phyloP scores from a whole-genome alignment of 2,329 filamentous ascomycete species.

The Leptographium wingfieldii region DNA sequence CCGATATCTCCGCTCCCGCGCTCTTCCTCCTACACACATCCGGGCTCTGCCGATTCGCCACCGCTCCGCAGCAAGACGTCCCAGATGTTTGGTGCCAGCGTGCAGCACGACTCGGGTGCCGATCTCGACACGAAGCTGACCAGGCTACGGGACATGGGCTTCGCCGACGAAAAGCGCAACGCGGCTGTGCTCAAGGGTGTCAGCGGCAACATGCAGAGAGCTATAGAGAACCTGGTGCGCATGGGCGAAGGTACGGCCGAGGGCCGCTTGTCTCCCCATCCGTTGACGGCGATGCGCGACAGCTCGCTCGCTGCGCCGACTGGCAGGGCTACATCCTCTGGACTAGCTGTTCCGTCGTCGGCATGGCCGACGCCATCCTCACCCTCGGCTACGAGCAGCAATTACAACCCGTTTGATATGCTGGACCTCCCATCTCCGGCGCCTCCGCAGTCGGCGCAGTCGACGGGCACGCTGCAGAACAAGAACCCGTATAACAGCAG shows the following conservation, averaged over 20 bases:
- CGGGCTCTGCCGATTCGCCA: constrained; percentile 22
- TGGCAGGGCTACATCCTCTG: constrained; percentile 29
- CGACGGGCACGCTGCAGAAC: constrained; percentile 47
- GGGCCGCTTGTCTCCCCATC: constrained; percentile 11
- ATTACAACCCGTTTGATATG: constrained; percentile 53
- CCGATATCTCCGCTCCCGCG: constrained; percentile 20
- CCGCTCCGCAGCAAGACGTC: constrained; percentile 46
- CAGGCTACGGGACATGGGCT: constrained; percentile 81
- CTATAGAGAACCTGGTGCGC: constrained; percentile 73
- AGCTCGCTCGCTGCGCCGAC: constrained; percentile 28
- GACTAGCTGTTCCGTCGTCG: constrained; percentile 13
- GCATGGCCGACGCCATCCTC: constrained; percentile 13
- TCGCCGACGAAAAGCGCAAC: constrained; percentile 72
- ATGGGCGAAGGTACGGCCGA: constrained; percentile 70
- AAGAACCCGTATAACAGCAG: constrained; percentile 41
- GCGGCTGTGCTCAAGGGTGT: constrained; percentile 66
- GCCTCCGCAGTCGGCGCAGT: constrained; percentile 51
- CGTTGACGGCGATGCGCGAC: constrained; percentile 33
- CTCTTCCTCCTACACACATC: constrained; percentile 6
- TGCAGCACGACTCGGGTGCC: constrained; percentile 32
- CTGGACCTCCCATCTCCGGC: constrained; percentile 44
- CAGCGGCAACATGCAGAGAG: constrained; percentile 72
- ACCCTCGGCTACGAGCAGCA: constrained; percentile 26
- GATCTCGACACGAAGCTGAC: constrained; percentile 65
- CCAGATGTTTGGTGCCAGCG: constrained; percentile 54